A percentile compares a stretch with the other conserved stretches of the same genome.
Evolutionary conservation across 768 basidiomycete species (phyloP).

Genomic region (Butyriboletus loyo): DNA sequence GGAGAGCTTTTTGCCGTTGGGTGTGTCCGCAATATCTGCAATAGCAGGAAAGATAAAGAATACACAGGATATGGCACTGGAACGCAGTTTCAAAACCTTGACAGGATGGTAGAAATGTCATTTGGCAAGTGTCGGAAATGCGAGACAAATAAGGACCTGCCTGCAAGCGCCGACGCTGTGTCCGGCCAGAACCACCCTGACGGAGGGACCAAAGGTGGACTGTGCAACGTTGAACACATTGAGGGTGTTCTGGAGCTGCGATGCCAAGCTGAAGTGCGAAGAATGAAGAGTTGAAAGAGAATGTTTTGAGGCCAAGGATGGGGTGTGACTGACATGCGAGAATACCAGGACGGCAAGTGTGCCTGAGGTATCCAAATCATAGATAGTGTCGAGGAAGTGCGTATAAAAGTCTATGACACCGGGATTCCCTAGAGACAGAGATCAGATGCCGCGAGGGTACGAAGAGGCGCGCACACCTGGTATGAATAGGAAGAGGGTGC

Average conservation of each 20-base stretch:
- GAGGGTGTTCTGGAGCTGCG: constrained; percentile 54
- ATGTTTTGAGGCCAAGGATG: constrained; percentile 22
- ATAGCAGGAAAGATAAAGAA: constrained; percentile 74
- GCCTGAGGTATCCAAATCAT: constrained; percentile 32
- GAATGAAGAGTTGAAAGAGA: constrained; percentile 10
- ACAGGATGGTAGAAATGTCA: neutral
- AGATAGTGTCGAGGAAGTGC: constrained; percentile 56
- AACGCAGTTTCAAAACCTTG: constrained; percentile 51
- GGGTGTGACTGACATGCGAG: constrained; percentile 65
- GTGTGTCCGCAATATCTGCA: constrained; percentile 57
- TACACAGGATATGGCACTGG: constrained; percentile 35
- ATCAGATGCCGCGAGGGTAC: neutral
- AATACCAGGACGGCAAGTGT: constrained; percentile 55
- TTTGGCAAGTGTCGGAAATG: neutral
- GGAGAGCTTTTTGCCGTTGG: constrained; percentile 58
- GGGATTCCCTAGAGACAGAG: constrained; percentile 40
- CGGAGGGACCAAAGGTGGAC: constrained; percentile 29
- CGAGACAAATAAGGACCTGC: constrained; percentile 31
- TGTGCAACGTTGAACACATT: constrained; percentile 49
- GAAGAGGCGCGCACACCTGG: constrained; percentile 36
- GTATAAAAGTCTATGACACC: constrained; percentile 68
- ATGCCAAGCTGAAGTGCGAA: constrained; percentile 36
- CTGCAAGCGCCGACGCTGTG: constrained; percentile 72
- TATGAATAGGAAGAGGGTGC: constrained; percentile 44
- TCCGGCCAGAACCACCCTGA: constrained; percentile 49